These are phyloP conservation scores for Cladophialophora yegresii DNA, from an alignment of 2,329 filamentous ascomycete species.

Conservation along the genomic window DNA sequence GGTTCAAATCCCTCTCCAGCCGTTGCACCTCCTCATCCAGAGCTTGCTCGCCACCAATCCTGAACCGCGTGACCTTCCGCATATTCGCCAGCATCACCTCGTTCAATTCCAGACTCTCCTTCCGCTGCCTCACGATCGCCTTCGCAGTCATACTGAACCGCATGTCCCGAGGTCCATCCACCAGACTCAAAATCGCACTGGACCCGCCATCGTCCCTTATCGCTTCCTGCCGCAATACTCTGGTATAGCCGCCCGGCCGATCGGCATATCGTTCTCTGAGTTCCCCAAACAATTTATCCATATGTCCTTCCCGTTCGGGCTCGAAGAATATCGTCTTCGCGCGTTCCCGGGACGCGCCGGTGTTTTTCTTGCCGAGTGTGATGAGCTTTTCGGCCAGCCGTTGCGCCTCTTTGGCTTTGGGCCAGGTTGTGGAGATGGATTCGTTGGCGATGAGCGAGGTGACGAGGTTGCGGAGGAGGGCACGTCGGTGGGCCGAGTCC, in stretches of 20 bases:
- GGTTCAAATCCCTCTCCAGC: conserved; percentile 57
- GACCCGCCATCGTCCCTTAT: conserved; percentile 83
- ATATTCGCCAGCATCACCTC: conserved; percentile 77
- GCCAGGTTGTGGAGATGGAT: conserved; percentile 90
- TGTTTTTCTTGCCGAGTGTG: conserved; percentile 90
- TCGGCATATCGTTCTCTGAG: conserved; percentile 75
- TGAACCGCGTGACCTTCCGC: conserved; percentile 76
- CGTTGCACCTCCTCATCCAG: conserved; percentile 63
- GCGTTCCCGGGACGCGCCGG: conserved; percentile 72
- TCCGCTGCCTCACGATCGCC: conserved; percentile 66
- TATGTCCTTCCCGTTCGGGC: conserved; percentile 43
- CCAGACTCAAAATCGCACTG: conserved; percentile 88
- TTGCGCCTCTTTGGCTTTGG: conserved; percentile 97
- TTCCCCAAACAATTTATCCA: conserved; percentile 86
- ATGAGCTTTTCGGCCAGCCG: conserved; percentile 91
- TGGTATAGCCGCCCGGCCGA: conserved; percentile 89
- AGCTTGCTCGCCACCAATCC: conserved; percentile 64
- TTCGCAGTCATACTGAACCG: conserved; percentile 92
- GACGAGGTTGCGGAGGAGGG: conserved; percentile 91
- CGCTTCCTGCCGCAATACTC: conserved; percentile 88
- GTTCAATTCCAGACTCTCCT: conserved; percentile 59
- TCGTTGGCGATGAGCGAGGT: conserved; percentile 93
- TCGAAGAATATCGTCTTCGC: conserved; percentile 82
- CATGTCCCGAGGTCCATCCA: conserved; percentile 91
- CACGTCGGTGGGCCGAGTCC: conserved; percentile 81